phyloP scores from a whole-genome alignment of 768 basidiomycete genomes.

The Suillus cothurnatus region DNA sequence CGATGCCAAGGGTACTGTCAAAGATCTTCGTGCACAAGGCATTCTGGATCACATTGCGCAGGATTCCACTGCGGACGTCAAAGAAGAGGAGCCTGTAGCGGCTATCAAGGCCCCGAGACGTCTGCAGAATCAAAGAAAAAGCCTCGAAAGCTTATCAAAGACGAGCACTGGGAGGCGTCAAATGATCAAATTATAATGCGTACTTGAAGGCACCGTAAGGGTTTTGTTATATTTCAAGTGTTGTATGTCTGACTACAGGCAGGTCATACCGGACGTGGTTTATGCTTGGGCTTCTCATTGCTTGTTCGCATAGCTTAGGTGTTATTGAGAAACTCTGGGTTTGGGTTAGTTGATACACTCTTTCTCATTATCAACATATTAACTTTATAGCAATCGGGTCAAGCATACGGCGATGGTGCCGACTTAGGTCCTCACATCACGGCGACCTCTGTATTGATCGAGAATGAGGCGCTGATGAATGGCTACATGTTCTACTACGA shows the following conservation, averaged over 20 bases:
- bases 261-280: no score
- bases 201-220: conserved; percentile 37
- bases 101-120: conserved; percentile 13
- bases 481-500: conserved; percentile 23
- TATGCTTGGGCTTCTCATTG: no score
- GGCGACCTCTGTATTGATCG: conserved; percentile 25
- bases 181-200: conserved; percentile 68
- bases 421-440: conserved; percentile 9
- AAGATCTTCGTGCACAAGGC: conserved; percentile 63
- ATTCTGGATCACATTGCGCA: conserved; percentile 62
- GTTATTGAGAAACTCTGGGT: conserved; percentile 35
- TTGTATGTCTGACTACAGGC: no score
- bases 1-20: conserved; percentile 70
- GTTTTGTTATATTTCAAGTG: no score
- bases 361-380: conserved; percentile 2
- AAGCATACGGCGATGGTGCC: conserved; percentile 20
- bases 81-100: conserved; percentile 44
- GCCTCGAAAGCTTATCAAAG: conserved; percentile 74
- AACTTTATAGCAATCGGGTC: conserved; percentile 32
- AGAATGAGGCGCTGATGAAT: conserved; percentile 31
- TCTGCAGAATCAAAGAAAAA: conserved; percentile 44
- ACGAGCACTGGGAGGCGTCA: conserved; percentile 87
- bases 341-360: conserved; percentile 17
- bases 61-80: conserved; percentile 49
- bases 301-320: conserved; percentile 5